Conservation (phyloP, 1,284 basidiomycete genomes). For the Veloboletus limbatus region DNA sequence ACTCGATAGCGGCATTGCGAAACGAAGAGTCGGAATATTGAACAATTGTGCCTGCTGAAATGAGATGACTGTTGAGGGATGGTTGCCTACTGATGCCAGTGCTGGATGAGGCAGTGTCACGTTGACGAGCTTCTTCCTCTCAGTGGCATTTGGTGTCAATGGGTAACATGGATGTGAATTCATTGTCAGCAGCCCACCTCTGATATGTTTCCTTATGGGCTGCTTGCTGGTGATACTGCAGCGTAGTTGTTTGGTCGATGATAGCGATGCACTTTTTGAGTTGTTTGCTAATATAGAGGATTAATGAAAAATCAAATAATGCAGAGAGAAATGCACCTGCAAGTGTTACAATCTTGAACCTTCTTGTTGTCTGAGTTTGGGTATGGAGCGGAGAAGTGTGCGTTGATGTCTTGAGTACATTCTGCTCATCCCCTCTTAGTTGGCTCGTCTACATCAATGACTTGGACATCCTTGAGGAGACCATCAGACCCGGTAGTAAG, state of each 20-base stretch:
- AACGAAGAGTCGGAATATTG: no score
- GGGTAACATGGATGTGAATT: not conserved
- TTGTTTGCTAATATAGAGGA: not conserved
- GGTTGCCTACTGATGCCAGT: not conserved
- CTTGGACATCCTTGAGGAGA: not conserved
- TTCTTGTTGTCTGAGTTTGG: no score
- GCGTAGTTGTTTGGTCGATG: not conserved
- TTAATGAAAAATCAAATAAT: not conserved
- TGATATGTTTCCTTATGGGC: not conserved
- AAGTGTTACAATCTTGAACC: not conserved
- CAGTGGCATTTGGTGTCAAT: not conserved
- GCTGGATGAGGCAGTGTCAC: not conserved
- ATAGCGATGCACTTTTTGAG: not conserved
- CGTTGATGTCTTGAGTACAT: not conserved
- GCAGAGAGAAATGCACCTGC: no score
- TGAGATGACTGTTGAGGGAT: not conserved
- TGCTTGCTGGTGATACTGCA: not conserved
- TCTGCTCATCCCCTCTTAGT: not conserved
- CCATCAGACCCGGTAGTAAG: no score
- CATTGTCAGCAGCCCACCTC: not conserved
- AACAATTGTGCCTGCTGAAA: not conserved
- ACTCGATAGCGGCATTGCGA: no score
- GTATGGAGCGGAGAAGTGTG: not conserved
- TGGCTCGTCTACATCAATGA: not conserved
- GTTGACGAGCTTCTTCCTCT: not conserved